phyloP scores from a whole-genome alignment of 1,139 yeast species.

The Chernovozyma aurita region DNA sequence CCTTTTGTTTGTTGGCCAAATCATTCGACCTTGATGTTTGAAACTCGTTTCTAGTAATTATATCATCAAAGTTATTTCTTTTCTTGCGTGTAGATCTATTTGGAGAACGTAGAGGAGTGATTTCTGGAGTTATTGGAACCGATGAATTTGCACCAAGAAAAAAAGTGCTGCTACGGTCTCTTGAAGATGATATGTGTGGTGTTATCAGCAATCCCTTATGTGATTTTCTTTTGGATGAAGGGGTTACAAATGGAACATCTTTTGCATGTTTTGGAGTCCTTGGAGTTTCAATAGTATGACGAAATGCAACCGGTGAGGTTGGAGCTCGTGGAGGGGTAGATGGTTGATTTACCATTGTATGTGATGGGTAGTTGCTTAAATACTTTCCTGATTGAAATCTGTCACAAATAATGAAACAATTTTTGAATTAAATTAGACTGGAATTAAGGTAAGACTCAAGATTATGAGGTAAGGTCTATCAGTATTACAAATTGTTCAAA shows the following conservation, averaged over 20 bases:
- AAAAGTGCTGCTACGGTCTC: neutral
- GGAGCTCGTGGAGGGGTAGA: conserved; percentile 5
- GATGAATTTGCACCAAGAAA: neutral
- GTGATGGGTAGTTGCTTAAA: no score
- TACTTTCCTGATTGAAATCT: no score
- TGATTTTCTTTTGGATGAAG: neutral
- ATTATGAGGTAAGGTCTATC: no score
- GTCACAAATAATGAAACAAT: no score
- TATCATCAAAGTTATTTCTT: conserved; percentile 13
- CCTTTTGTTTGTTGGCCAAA: neutral
- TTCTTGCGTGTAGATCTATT: conserved; percentile 12
- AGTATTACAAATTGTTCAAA: no score
- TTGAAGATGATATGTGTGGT: neutral
- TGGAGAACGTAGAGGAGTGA: conserved; percentile 34
- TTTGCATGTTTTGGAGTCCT: conserved; percentile 2
- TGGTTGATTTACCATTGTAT: conserved; percentile 7
- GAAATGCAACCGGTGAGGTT: neutral
- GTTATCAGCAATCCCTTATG: neutral
- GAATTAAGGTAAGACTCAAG: no score
- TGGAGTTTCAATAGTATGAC: conserved; percentile 3
- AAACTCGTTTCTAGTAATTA: conserved; percentile 10
- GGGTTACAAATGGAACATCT: conserved; percentile 2
- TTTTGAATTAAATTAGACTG: no score
- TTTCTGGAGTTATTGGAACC: conserved; percentile 30
- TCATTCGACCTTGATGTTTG: conserved; percentile 1